Evolutionary conservation across 345 rosid genomes (phyloP), one percentile per base, ranked within the genome.

Genomic region (Stellera chamaejasme): DNA sequence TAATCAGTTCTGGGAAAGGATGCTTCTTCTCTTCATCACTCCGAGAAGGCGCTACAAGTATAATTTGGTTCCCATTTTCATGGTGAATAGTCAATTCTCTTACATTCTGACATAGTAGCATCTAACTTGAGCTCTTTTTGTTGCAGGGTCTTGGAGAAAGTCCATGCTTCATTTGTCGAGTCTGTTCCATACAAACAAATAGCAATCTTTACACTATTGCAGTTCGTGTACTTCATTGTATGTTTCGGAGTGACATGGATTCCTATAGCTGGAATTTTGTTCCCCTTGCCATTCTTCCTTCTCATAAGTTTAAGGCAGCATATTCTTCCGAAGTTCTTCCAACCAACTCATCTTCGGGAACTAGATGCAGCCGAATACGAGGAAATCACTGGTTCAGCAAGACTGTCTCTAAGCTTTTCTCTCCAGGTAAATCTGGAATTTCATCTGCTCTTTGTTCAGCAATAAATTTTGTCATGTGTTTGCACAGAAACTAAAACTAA

Each of bases 281-380:
- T 90, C 55, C 97, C 96, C 10, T 59, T 87, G 69, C 96, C 84
- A 4, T 87, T 90, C 79, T 87, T 90, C 62, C 57, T 90, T 44
- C 87, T 90, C 54, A 75, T 85, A 60, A 70, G 79, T 39, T 74
- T 90, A 50, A 80, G 96, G 55, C 89, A 90, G 19, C 68, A 83
- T 55, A 39, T 85, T 52, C 79, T 90, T 27, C 96, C 96, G 5
- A 87, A 80, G 70, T 42, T 87, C 11, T 72, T 90, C 57, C 57
- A 41, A 3, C 75, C 66, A 0, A 64, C 56, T 25, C 67, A 82
- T 71, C 68, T 90, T 32, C 68, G 46, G 27, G 93, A 87, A 58
- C 76, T 90, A 4, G 96, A 90, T 65, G 97, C 90, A 0, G 95
- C 93, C 0, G 96, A 87, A 66, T 87, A 87, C 13, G 96, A 90